These are phyloP conservation scores for Perkinsus chesapeaki DNA, from an alignment of 169 alveolate species.

Conservation along the genomic window DNA sequence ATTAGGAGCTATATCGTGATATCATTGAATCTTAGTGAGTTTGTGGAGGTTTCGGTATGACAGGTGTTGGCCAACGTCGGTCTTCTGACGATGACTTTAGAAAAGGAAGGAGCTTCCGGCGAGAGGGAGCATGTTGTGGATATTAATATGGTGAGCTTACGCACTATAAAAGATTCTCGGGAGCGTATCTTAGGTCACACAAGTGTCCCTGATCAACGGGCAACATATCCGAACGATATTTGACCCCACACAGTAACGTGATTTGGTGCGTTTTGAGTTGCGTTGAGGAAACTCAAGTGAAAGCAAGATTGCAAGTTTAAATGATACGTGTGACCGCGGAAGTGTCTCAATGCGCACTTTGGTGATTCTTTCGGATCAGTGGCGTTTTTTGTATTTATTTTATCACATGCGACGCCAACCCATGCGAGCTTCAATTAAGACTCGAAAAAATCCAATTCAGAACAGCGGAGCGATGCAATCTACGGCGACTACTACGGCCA, in stretches of 20 bases:
- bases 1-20: no score
- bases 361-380: neutral
- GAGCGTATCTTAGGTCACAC: neutral
- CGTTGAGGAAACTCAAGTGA: neutral
- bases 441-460: neutral
- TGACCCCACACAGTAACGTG: neutral
- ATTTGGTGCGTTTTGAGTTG: neutral
- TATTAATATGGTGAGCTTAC: neutral
- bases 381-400: neutral
- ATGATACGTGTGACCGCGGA: neutral
- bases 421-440: neutral
- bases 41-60: no score
- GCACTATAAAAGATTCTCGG: neutral
- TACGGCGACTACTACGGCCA: no score
- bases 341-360: neutral
- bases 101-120: neutral
- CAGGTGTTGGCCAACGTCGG: neutral
- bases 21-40: no score
- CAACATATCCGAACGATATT: neutral
- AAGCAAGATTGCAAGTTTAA: neutral
- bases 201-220: neutral
- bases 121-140: neutral
- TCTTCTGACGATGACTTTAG: neutral
- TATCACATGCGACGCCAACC: neutral
- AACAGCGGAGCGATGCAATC: neutral